phyloP scores from a whole-genome alignment of 345 rosid species.

The Camelina neglecta region DNA sequence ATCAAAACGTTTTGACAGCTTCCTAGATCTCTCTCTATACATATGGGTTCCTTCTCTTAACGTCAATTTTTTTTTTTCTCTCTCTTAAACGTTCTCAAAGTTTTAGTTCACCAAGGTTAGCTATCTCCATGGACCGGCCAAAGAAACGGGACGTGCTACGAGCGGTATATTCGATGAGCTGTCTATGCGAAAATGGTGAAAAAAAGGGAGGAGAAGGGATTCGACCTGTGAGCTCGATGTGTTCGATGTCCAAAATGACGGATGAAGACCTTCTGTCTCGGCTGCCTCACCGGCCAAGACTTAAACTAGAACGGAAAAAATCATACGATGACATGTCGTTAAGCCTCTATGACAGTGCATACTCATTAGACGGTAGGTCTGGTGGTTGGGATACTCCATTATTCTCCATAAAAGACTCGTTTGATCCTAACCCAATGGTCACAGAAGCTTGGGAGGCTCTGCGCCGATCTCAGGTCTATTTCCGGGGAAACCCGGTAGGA shows the following conservation, averaged over 20 bases:
- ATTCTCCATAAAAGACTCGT: conserved; percentile 68
- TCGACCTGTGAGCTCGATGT: conserved; percentile 67
- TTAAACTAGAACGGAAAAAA: conserved; percentile 78
- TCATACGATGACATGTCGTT: conserved; percentile 86
- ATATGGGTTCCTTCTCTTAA: neutral
- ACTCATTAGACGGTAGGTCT: neutral
- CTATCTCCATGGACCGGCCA: conserved; percentile 27
- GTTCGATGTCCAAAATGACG: conserved; percentile 66
- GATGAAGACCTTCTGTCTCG: conserved; percentile 67
- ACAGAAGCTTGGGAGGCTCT: conserved; percentile 94
- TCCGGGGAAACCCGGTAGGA: conserved; percentile 78
- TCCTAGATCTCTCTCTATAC: conserved; percentile 41
- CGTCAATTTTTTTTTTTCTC: conserved; percentile 34
- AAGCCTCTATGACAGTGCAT: conserved; percentile 68
- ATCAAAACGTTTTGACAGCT: neutral
- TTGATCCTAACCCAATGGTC: conserved; percentile 81
- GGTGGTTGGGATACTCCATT: conserved; percentile 77
- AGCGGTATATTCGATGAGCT: conserved; percentile 38
- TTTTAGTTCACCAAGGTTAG: neutral
- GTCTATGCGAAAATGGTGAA: neutral
- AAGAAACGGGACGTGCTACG: conserved; percentile 27
- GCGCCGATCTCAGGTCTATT: conserved; percentile 65
- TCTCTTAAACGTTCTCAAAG: neutral
- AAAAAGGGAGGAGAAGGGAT: conserved; percentile 41
- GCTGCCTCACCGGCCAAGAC: conserved; percentile 70